phyloP scores from a whole-genome alignment of 1,139 yeast species.

The Taphrina confusa region DNA sequence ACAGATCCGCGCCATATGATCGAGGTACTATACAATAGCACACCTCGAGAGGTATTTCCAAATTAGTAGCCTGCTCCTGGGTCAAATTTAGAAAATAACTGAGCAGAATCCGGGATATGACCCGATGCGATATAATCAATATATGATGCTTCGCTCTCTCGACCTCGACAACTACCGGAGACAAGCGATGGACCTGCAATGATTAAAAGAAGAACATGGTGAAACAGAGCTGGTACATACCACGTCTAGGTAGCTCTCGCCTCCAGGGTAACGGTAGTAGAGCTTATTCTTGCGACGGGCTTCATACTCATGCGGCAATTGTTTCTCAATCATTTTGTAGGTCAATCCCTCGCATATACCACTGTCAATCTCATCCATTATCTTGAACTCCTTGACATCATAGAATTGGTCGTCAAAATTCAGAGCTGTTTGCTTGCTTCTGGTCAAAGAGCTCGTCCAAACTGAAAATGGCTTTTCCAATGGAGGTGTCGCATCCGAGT shows the following conservation, averaged over 20 bases:
- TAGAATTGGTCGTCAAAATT: slow-evolving; percentile 65
- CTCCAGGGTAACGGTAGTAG: slow-evolving; percentile 60
- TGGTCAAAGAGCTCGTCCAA: slow-evolving; percentile 84
- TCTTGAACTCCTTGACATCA: slow-evolving; percentile 84
- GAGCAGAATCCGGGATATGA: slow-evolving; percentile 79
- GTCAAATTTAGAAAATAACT: slow-evolving; percentile 88
- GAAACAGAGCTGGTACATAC: slow-evolving; percentile 49
- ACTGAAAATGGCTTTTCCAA: slow-evolving; percentile 76
- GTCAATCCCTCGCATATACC: slow-evolving; percentile 93
- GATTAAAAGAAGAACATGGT: slow-evolving; percentile 58
- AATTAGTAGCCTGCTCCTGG: slow-evolving; percentile 66
- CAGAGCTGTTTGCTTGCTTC: slow-evolving; percentile 77
- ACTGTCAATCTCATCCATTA: slow-evolving; percentile 90
- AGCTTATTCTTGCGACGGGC: slow-evolving; percentile 82
- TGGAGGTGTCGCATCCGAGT: slow-evolving; percentile 47
- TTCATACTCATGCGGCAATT: slow-evolving; percentile 74
- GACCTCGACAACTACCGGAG: slow-evolving; percentile 88
- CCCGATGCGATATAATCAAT: slow-evolving; percentile 81
- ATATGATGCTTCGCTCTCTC: slow-evolving; percentile 90
- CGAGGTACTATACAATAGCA: slow-evolving; percentile 85
- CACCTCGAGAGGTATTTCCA: slow-evolving; percentile 91
- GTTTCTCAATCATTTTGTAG: slow-evolving; percentile 71
- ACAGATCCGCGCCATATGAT: slow-evolving; percentile 66
- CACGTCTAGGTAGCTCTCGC: slow-evolving; percentile 94
- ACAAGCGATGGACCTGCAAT: slow-evolving; percentile 77